Base-by-base conservation (phyloP, 2,329 filamentous ascomycete species). In the Calonectria leucothoes region DNA sequence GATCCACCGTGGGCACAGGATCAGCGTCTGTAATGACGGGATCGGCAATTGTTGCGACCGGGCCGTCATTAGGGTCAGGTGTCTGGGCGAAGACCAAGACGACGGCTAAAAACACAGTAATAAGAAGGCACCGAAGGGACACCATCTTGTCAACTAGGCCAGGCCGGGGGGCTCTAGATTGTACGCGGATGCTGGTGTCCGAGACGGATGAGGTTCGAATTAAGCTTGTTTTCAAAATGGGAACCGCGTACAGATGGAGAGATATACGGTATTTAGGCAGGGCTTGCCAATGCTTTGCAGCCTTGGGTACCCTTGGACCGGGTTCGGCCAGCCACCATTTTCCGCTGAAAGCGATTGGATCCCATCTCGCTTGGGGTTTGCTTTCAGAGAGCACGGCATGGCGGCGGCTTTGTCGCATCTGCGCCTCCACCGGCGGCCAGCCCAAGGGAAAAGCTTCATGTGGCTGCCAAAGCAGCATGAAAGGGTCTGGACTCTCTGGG, bases 271-370 rank as follows among this genome's bases (percentile, higher is more conserved):
- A n/a, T n/a, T n/a, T n/a, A n/a, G n/a, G n/a, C n/a, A 61, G 55
- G 55, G 55, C 55, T 61, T 35, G 55, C n/a, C n/a, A 25, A 61
- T 61, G 33, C 35, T 61, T 61, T 39, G 55, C 55, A 61, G 35
- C 55, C 55, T 39, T 27, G 55, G 33, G 55, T 39, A 39, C 23
- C 55, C 55, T 61, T 27, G 55, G 33, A 11, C 52, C 10, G 20
- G 4, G 31, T 37, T 15, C 23, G 14, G 5, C 33, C 23, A 17
- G 23, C 35, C 23, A 27, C 23, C 15, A 2, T 15, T 29, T 61
- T 55, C 27, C 29, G 37, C 35, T 20, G 1, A 3, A 61, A 27
- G 23, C 23, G 55, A 39, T 37, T 61, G 33, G 55, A 61, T 35
- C 14, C 33, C 35, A 39, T 42, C 14, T 39, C 33, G 23, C 55